phyloP scores from a whole-genome alignment of 2,329 filamentous ascomycete genomes.

The Diaporthe sp. region DNA sequence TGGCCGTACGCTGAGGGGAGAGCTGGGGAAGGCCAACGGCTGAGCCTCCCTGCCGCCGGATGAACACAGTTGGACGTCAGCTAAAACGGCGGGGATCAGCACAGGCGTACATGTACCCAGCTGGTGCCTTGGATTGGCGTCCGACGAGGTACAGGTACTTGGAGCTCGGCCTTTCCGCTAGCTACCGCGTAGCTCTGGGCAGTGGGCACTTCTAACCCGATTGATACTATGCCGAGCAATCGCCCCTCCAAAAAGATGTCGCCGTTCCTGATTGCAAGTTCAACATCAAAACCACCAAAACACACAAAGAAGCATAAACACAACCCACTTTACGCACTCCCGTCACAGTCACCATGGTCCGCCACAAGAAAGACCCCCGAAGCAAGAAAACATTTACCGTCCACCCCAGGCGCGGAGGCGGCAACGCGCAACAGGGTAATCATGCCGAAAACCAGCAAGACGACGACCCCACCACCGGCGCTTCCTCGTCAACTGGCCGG shows the following conservation, averaged over 20 bases:
- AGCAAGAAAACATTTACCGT: constrained; percentile 51
- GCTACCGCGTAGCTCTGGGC: constrained; percentile 1
- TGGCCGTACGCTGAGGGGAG: constrained; percentile 1
- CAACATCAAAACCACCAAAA: background rate
- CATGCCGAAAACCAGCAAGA: constrained; percentile 55
- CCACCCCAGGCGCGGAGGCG: constrained; percentile 50
- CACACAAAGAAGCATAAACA: background rate
- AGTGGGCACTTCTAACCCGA: constrained; percentile 11
- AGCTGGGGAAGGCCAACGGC: constrained; percentile 28
- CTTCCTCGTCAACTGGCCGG: constrained; percentile 44
- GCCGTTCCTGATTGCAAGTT: background rate
- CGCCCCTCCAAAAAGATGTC: constrained; percentile 33
- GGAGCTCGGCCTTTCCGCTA: background rate
- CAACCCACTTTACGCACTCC: background rate
- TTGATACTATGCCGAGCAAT: constrained; percentile 16
- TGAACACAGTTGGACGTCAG: constrained; percentile 28
- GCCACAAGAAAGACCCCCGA: constrained; percentile 90
- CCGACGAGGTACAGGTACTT: background rate
- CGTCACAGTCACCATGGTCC: constrained; percentile 76
- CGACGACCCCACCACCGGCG: constrained; percentile 39
- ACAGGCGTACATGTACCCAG: constrained; percentile 2
- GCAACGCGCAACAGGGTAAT: constrained; percentile 50
- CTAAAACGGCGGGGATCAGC: background rate
- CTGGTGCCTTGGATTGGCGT: background rate
- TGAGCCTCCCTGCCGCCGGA: constrained; percentile 12